These are phyloP conservation scores for Phytophthora brassicae DNA, from an alignment of 352 stramenopile species.

Conservation along the genomic window DNA sequence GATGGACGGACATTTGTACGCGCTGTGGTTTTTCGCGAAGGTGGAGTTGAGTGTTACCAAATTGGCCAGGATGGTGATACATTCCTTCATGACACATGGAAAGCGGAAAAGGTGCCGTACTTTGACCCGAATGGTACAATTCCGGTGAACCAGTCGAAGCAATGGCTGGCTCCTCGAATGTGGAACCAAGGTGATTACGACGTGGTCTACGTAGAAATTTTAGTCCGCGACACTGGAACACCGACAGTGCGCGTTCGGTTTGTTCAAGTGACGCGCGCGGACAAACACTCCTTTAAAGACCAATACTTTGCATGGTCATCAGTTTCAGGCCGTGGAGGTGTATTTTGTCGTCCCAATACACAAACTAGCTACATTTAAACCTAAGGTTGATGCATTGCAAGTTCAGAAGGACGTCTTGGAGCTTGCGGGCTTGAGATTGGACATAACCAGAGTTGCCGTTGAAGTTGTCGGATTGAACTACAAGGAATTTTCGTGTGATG, in stretches of 20 bases:
- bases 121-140: neutral
- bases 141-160: neutral
- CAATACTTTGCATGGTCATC: no score
- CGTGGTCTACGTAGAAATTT: neutral
- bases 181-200: slow-evolving; percentile 13
- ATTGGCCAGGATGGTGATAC: no score
- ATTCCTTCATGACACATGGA: no score
- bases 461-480: no score
- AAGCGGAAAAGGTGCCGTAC: neutral
- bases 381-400: neutral
- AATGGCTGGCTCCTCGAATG: neutral
- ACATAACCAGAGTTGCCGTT: no score
- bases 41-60: neutral
- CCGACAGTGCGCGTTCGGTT: neutral
- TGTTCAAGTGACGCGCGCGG: neutral
- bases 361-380: neutral
- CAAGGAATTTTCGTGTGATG: no score
- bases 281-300: neutral
- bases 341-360: neutral
- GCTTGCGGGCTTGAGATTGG: no score
- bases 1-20: slow-evolving; percentile 6
- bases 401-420: neutral
- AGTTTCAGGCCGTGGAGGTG: neutral
- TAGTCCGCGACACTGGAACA: no score
- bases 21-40: slow-evolving; percentile 4